Percentiles rank a stretch among this genome's conserved stretches.
Conservation (phyloP, 441 rosid genomes). For the Arabidopsis lyrata region DNA sequence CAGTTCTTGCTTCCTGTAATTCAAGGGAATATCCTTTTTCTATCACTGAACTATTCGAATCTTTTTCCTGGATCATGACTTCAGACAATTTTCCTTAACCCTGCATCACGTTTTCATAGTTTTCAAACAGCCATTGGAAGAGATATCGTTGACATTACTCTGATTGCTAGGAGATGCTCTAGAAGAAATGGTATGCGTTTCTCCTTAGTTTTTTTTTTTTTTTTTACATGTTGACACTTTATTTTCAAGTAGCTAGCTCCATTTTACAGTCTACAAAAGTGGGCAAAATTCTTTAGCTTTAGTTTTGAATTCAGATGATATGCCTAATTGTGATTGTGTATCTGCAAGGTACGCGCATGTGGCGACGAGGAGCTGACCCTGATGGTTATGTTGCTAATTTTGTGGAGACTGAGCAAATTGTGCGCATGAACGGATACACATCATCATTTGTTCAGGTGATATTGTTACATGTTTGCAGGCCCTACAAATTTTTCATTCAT, state of each 20-base stretch:
- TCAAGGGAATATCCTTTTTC: slow-evolving; percentile 88
- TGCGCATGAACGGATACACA: slow-evolving; percentile 80
- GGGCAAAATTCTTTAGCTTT: neutral
- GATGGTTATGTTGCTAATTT: slow-evolving; percentile 98
- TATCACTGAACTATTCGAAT: slow-evolving; percentile 1
- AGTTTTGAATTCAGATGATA: neutral
- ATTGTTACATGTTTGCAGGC: neutral
- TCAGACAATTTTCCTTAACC: slow-evolving; percentile 54
- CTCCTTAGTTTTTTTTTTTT: neutral
- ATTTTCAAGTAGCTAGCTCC: slow-evolving; percentile 63
- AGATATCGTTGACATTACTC: slow-evolving; percentile 78
- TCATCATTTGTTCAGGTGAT: slow-evolving; percentile 87
- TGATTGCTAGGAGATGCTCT: slow-evolving; percentile 93
- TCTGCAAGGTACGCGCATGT: slow-evolving; percentile 83
- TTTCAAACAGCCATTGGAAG: slow-evolving; percentile 92
- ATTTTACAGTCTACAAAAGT: neutral
- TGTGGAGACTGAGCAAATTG: slow-evolving; percentile 89
- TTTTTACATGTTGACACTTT: slow-evolving; percentile 48
- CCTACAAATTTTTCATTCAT: slow-evolving; percentile 1
- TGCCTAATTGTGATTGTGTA: slow-evolving; percentile 11
- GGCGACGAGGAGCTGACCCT: slow-evolving; percentile 98
- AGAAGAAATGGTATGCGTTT: slow-evolving; percentile 78
- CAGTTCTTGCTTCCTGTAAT: slow-evolving; percentile 88
- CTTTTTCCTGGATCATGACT: neutral
- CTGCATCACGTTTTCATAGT: slow-evolving; percentile 64